Percentiles rank a stretch among this genome's conserved stretches.
Evolutionary conservation across 202 grass and related monocot species (phyloP).

Genomic region (Bolboschoenoplectus hybrid): DNA sequence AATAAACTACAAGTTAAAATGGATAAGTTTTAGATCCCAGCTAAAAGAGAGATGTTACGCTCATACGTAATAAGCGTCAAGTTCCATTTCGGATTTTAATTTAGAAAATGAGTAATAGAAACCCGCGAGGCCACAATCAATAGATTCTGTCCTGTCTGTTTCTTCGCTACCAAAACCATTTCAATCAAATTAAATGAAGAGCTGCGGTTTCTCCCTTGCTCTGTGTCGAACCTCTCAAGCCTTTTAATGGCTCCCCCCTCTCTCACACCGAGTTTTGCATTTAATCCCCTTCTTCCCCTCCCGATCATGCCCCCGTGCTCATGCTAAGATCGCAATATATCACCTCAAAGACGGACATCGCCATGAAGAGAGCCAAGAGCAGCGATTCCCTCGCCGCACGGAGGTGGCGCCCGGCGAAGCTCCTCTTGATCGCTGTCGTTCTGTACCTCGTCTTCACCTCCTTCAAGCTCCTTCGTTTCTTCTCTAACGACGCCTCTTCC

Average conservation of each 20-base stretch:
- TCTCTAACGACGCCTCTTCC: slow-evolving; percentile 18
- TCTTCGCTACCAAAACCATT: background rate
- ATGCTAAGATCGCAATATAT: slow-evolving; percentile 27
- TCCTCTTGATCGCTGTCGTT: slow-evolving; percentile 51
- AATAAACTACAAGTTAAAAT: too few relatives aligned
- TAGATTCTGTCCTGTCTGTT: background rate
- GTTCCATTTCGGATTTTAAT: too few relatives aligned
- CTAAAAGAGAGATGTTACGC: too few relatives aligned
- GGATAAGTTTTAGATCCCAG: too few relatives aligned
- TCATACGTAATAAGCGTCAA: too few relatives aligned
- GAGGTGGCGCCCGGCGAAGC: slow-evolving; percentile 48
- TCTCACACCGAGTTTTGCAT: slow-evolving; percentile 17
- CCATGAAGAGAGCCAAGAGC: slow-evolving; percentile 87
- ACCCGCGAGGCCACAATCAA: too few relatives aligned
- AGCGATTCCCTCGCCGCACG: slow-evolving; percentile 52
- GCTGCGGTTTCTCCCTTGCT: background rate
- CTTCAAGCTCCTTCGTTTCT: slow-evolving; percentile 55
- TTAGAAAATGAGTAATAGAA: too few relatives aligned
- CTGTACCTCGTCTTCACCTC: slow-evolving; percentile 70
- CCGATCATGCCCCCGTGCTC: slow-evolving; percentile 36
- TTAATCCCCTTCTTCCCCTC: slow-evolving; percentile 27
- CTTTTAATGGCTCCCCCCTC: slow-evolving; percentile 21
- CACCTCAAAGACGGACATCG: background rate
- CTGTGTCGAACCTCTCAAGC: background rate
- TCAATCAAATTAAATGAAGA: slow-evolving; percentile 12